A percentile compares a stretch with the other conserved stretches of the same genome.
These are phyloP conservation scores for Xylariales sp. DNA, from an alignment of 2,329 filamentous ascomycete species.

Conservation along the genomic window DNA sequence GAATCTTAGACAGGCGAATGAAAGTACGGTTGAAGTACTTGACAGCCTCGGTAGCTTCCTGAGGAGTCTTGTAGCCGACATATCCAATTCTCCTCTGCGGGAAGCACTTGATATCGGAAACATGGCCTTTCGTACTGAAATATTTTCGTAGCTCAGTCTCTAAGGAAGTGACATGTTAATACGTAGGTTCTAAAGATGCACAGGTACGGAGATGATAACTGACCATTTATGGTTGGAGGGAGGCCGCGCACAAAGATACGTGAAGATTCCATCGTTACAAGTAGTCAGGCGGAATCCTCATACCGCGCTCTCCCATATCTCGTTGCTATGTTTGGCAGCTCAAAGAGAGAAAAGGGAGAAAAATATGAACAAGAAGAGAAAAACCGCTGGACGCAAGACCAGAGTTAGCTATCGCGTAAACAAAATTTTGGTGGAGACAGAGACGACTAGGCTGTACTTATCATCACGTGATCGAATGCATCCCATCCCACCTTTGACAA, in stretches of 20 bases:
- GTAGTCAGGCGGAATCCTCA: conserved; percentile 1
- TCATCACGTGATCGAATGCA: conserved; percentile 36
- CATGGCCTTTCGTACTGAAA: conserved; percentile 78
- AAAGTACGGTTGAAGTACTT: conserved; percentile 97
- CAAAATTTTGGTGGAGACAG: conserved; percentile 27
- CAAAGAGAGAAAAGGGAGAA: conserved; percentile 13
- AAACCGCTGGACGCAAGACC: conserved; percentile 11
- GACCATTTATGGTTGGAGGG: conserved; percentile 83
- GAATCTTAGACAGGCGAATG: conserved; percentile 94
- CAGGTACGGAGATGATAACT: not conserved
- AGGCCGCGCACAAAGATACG: conserved; percentile 83
- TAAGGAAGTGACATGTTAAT: conserved; percentile 27
- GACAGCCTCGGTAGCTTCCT: conserved; percentile 84
- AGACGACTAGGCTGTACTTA: conserved; percentile 20
- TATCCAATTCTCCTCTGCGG: conserved; percentile 92
- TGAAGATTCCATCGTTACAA: conserved; percentile 63
- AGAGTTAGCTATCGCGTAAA: not conserved
- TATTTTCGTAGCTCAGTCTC: conserved; percentile 66
- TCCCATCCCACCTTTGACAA: conserved; percentile 12
- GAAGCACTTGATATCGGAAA: conserved; percentile 94
- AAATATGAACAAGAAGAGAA: conserved; percentile 8
- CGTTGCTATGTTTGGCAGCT: conserved; percentile 19
- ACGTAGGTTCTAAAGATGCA: not conserved
- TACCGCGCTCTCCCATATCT: not conserved
- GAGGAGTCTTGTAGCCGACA: conserved; percentile 87